Evolutionary conservation across 257 asterid genomes (phyloP), one percentile per base, ranked within the genome.

Genomic region (Solanum virginianum): DNA sequence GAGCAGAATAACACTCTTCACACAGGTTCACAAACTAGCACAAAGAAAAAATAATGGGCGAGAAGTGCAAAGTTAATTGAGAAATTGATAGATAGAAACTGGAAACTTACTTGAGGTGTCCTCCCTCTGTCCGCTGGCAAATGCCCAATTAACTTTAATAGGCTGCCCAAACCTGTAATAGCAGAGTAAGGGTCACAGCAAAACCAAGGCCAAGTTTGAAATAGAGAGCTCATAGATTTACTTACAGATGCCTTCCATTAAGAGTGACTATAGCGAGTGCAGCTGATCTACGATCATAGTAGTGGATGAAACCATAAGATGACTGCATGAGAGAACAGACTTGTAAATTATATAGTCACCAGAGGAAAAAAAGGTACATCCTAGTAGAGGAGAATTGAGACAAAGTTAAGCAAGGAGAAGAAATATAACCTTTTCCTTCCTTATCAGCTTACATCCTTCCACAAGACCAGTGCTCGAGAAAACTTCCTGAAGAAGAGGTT

Each of bases 141-240:
- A 96, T 68, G 98, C 99, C 97, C 97, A 96, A 87, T 94, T 96
- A 82, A 93, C 99, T 91, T 96, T 96, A 83, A 96, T 96, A 82
- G 99, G 98, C 90, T 94, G 98, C 89, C 99, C 99, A 93, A 96
- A 96, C 92, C 99, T 96, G 91, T 68, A 85, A 87, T 24, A 65
- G 84, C 32, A 49, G 77, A 71, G 75, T 75, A 81, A 86, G 74
- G 55, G 26, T 84, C 68, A 83, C 14, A 24, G 81, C 45, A 75
- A 74, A 89, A 68, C 32, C 36, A 29, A 81, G 51, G 26, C n/a
- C 69, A 11, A 81, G 66, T 51, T 41, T 41, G 39, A 86, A 66
- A 82, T 54, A 15, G 39, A 43, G 32, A 8, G 51, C 68, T 24
- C 51, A 47, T 66, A 56, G 57, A 69, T 57, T 74, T 77, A 92